Evolutionary conservation across 2,329 filamentous ascomycete genomes (phyloP).

Genomic region (Aspergillus transmontanensis): DNA sequence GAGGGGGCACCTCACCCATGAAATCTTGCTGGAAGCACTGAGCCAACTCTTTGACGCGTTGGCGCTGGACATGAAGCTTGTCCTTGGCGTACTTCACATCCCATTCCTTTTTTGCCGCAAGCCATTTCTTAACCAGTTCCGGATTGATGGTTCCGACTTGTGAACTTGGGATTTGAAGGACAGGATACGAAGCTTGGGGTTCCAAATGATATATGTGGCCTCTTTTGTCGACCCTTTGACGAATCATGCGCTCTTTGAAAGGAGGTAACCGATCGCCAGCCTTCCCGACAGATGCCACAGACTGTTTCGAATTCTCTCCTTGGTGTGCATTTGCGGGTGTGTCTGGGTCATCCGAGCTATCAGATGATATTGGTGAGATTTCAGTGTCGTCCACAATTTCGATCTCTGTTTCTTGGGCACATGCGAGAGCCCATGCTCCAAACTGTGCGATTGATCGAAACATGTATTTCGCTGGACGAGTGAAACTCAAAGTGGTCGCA

Average conservation of each 20-base stretch:
- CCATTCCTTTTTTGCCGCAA: conserved; percentile 71
- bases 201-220: conserved; percentile 72
- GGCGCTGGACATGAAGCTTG: conserved; percentile 72
- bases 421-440: conserved; percentile 83
- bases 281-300: conserved; percentile 65
- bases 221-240: conserved; percentile 79
- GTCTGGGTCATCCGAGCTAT: conserved; percentile 26
- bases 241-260: conserved; percentile 87
- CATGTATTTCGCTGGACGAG: conserved; percentile 94
- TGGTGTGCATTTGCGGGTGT: conserved; percentile 5
- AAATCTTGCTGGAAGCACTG: conserved; percentile 69
- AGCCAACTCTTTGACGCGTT: conserved; percentile 71
- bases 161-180: conserved; percentile 64
- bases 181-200: conserved; percentile 63
- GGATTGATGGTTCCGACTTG: conserved; percentile 80
- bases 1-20: conserved; percentile 76
- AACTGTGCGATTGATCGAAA: conserved; percentile 91
- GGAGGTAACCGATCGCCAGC: conserved; percentile 80
- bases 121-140: conserved; percentile 80
- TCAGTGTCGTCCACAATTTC: conserved; percentile 79
- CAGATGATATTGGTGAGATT: conserved; percentile 73
- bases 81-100: conserved; percentile 71
- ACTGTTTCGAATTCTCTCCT: conserved; percentile 23
- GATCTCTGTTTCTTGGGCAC: conserved; percentile 77
- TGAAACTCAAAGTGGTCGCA: conserved; percentile 90